These are phyloP conservation scores for Monosporozyma siamensis DNA, from an alignment of 805 yeast species.

Conservation along the genomic window DNA sequence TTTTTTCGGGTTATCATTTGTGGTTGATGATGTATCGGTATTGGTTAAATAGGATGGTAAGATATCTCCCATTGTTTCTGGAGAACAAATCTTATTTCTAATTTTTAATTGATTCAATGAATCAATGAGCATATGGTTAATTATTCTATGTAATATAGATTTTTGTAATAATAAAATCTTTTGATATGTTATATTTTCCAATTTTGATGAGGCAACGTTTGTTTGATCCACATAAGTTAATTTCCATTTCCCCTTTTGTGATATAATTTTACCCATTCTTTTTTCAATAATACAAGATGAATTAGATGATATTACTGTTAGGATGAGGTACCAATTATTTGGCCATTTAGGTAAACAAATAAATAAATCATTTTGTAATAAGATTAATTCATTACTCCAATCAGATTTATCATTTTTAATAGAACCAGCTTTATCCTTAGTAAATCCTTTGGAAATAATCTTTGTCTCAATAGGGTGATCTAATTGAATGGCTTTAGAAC, in stretches of 20 bases:
- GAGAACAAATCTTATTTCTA: constrained; percentile 20
- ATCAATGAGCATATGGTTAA: constrained; percentile 31
- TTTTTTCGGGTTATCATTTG: background rate
- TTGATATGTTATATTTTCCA: constrained; percentile 29
- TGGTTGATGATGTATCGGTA: background rate
- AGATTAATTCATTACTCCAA: background rate
- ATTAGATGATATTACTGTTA: constrained; percentile 27
- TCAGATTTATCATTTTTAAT: background rate
- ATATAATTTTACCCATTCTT: constrained; percentile 27
- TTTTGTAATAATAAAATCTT: constrained; percentile 25
- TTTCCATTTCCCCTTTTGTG: constrained; percentile 27
- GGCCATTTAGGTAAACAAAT: constrained; percentile 30
- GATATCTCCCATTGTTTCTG: constrained; percentile 7
- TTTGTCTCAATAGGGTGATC: constrained; percentile 11
- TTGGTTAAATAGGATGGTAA: constrained; percentile 16
- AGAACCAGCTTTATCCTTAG: background rate
- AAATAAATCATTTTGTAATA: constrained; percentile 25
- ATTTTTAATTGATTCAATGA: constrained; percentile 28
- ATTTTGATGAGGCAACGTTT: constrained; percentile 18
- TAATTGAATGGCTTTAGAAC: constrained; percentile 21
- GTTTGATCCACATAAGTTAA: constrained; percentile 24
- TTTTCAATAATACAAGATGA: constrained; percentile 27
- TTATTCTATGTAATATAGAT: constrained; percentile 26
- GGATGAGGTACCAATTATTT: constrained; percentile 28
- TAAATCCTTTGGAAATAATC: background rate